Evolutionary conservation across 495 filamentous ascomycete genomes (phyloP), one percentile per base, ranked within the genome.

Genomic region (Arthonia radiata): DNA sequence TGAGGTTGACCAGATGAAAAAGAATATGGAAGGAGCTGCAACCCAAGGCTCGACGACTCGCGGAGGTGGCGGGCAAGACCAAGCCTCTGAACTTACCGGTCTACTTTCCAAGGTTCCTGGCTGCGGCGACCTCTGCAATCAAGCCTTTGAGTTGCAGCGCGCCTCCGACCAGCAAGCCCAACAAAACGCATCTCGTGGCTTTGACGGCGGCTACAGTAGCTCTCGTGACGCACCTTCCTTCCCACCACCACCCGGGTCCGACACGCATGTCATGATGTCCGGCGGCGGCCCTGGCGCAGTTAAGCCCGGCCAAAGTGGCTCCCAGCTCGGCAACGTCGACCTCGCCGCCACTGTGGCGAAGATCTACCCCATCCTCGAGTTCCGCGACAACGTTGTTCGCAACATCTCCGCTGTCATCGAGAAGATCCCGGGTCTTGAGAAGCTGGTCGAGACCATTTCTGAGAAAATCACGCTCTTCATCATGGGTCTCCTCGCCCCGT

Each of bases 321-420:
- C n/a, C n/a, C n/a, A n/a, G n/a, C n/a, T n/a, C n/a, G n/a, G n/a
- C 13, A 70, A 65, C 38, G 68, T 92, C 30, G 83, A 97, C 39
- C 76, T 83, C 0, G 58, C 74, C 30, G 72, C 80, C 39, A 76
- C 72, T 2, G 62, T 76, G 0, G 56, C 59, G 17, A 71, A 81
- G 46, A 91, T 97, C 30, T 93, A 93, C 39, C 86, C 86, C 0
- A 91, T 97, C 32, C 61, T 97, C 5, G 65, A 75, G 28, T 97
- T 93, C 54, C 64, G 86, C 19, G 86, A 97, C 59, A 79, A 70
- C 34, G 81, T 93, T 18, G 82, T 90, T 14, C 74, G 72, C 18
- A 57, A 66, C 17, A 74, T 97, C 43, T 72, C 64, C 32, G 60
- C 64, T 23, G 71, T 79, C 28, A 78, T 94, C 34, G 74, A 82